Percentiles rank a stretch among this genome's conserved stretches.
Conservation (phyloP, 805 yeast species). For the Pichia rugopelliculosa region DNA sequence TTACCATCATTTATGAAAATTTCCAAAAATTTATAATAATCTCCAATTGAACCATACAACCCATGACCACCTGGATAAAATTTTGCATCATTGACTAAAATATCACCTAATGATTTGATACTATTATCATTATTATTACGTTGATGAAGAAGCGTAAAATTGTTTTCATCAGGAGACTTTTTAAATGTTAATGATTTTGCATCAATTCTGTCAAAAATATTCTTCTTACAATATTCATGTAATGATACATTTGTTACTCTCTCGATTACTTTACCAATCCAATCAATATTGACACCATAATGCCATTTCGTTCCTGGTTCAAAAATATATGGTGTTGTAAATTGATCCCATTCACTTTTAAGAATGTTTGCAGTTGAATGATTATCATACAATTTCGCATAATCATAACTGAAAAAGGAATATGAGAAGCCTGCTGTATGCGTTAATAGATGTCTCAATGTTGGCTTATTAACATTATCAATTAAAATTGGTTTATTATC, state of each 20-base stretch:
- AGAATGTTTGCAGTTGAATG: constrained; percentile 2
- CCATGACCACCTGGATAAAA: constrained; percentile 10
- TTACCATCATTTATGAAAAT: constrained; percentile 8
- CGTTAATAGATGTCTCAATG: constrained; percentile 6
- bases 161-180: neutral
- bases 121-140: neutral
- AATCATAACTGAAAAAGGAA: constrained; percentile 3
- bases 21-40: constrained; percentile 6
- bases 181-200: constrained; percentile 4
- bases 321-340: constrained; percentile 22
- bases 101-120: neutral
- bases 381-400: neutral
- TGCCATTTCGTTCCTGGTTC: constrained; percentile 14
- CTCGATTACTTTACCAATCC: constrained; percentile 6
- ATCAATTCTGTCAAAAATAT: constrained; percentile 4
- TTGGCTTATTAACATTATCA: neutral
- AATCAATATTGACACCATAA: constrained; percentile 5
- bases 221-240: constrained; percentile 3
- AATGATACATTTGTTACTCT: constrained; percentile 1
- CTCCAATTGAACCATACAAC: constrained; percentile 2
- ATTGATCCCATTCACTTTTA: constrained; percentile 21
- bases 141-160: constrained; percentile 1
- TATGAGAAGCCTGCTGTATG: constrained; percentile 8
- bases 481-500: neutral
- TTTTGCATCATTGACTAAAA: neutral